Percentiles rank a stretch among this genome's conserved stretches.
phyloP scores from a whole-genome alignment of 2,329 filamentous ascomycete species.

The Alternaria brassicicola region DNA sequence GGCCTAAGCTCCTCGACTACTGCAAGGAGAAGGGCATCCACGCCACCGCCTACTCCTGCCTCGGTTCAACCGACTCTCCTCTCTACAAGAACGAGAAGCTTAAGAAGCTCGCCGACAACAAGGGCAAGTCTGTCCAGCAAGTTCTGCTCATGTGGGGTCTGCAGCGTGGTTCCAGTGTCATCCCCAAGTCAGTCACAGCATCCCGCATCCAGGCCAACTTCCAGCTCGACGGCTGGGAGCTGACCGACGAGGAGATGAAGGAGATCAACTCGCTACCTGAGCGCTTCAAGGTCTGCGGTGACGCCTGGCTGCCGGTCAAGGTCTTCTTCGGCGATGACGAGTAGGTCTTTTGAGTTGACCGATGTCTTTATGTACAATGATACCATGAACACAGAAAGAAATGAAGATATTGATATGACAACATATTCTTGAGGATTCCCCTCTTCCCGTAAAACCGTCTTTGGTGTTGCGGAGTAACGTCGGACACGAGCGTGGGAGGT shows the following conservation, averaged over 20 bases:
- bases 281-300: slow-evolving; percentile 75
- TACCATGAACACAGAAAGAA: slow-evolving; percentile 17
- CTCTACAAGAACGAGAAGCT: slow-evolving; percentile 71
- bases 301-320: slow-evolving; percentile 74
- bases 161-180: slow-evolving; percentile 79
- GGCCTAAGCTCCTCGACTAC: slow-evolving; percentile 74
- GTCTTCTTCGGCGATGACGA: slow-evolving; percentile 87
- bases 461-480: background rate
- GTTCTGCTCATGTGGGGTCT: slow-evolving; percentile 81
- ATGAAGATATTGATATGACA: background rate
- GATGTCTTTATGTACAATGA: slow-evolving; percentile 11
- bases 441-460: no score
- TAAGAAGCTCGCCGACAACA: slow-evolving; percentile 64
- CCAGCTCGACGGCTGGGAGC: slow-evolving; percentile 72
- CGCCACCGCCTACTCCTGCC: slow-evolving; percentile 74
- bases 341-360: slow-evolving; percentile 46
- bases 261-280: slow-evolving; percentile 71
- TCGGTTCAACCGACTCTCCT: slow-evolving; percentile 73
- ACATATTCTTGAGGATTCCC: no score
- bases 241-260: slow-evolving; percentile 74
- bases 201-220: slow-evolving; percentile 78
- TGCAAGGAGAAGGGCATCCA: slow-evolving; percentile 76
- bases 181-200: slow-evolving; percentile 81
- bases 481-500: background rate
- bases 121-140: slow-evolving; percentile 75